Base-by-base conservation (phyloP, 441 rosid species). In the Erodium chrysanthum region DNA sequence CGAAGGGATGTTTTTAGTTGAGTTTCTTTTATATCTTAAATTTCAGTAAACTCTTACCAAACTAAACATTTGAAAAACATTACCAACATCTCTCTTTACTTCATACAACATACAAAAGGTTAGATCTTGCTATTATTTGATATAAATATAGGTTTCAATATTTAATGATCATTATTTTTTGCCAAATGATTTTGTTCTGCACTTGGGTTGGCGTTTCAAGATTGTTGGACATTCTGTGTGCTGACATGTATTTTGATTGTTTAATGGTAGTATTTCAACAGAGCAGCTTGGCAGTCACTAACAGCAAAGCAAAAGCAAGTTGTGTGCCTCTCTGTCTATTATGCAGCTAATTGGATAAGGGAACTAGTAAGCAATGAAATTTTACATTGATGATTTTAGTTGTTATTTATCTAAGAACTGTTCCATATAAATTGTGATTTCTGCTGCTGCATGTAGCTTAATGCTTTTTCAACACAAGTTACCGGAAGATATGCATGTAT, bases 391-490 rank as follows among this genome's bases (percentile, higher is more conserved):
- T 60, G 64, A 29, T 15, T 66, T 70, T 52, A 66, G 31, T 27
- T 35, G 2, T 40, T 27, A 25, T 60, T 50, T 29, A 66, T 46
- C 44, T 46, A 59, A 70, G 46, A 5, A 52, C 10, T 40, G 29
- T 65, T 67, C 68, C 33, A 33, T 69, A 18, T 65, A 12, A 48
- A 29, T 21, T 73, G 15, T 46, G 65, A n/a, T 70, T 79, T 74
- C 22, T 68, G 25, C 40, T 73, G 73, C 40, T 70, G 23, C 20
- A 18, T 79, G 77, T 66, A 91, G 97, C 87, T 91, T 64, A 91
- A 89, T 78, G 90, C 92, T 74, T 91, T 91, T 82, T 80, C 87
- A 48, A 75, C 94, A 52, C 96, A 91, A 84, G 80, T 91, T 46
- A 75, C 79, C 72, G 84, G 80, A 69, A 80, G 72, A 76, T 75